These are phyloP conservation scores for Lentinula edodes DNA, from an alignment of 768 basidiomycete genomes.

Conservation along the genomic window DNA sequence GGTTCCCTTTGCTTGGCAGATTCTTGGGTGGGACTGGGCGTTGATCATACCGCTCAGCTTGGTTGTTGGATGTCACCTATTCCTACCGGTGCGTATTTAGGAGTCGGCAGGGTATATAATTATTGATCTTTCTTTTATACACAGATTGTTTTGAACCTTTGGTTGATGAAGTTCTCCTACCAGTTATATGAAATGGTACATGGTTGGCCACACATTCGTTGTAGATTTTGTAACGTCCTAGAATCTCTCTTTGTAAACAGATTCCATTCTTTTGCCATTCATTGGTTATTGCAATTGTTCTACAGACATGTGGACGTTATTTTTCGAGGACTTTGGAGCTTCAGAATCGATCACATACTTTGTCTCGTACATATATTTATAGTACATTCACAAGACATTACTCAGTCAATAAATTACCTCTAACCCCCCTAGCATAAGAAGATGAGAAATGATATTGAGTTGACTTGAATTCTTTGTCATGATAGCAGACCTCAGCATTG, in stretches of 20 bases:
- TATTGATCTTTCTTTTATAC: slow-evolving; percentile 13
- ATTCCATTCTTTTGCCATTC: not conserved
- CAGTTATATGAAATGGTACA: slow-evolving; percentile 22
- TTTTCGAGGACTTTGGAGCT: no score
- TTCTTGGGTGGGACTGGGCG: slow-evolving; percentile 61
- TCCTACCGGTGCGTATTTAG: slow-evolving; percentile 54
- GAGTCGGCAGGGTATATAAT: slow-evolving; percentile 1
- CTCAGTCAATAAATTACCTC: no score
- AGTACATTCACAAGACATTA: no score
- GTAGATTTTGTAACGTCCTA: not conserved
- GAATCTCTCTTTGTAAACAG: not conserved
- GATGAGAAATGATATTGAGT: no score
- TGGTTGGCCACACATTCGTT: not conserved
- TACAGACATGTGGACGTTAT: no score
- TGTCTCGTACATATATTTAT: no score
- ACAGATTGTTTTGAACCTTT: slow-evolving; percentile 76
- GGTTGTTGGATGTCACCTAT: slow-evolving; percentile 60
- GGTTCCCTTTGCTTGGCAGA: slow-evolving; percentile 64
- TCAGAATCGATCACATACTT: no score
- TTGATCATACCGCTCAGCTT: slow-evolving; percentile 70
- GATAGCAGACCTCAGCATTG: no score
- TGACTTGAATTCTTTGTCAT: no score
- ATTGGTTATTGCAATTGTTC: not conserved
- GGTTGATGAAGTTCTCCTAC: slow-evolving; percentile 79
- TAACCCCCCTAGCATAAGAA: no score